Percentiles rank a stretch among this genome's conserved stretches.
Evolutionary conservation across 257 asterid genomes (phyloP).

Genomic region (Salvia hispanica): DNA sequence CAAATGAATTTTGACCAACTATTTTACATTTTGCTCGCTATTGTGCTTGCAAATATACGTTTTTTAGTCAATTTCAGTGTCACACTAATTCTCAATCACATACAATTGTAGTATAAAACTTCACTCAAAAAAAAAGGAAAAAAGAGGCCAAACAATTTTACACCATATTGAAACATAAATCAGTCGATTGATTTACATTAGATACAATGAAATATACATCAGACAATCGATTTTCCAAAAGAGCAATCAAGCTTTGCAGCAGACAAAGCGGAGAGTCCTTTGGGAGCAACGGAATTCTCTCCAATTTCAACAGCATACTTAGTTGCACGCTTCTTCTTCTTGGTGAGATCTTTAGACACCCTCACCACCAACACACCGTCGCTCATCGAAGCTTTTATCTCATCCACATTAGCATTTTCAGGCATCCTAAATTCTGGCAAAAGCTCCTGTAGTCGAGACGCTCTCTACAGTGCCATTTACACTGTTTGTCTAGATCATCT

Average conservation of each 20-base stretch:
- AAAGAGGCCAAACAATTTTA: too few relatives aligned
- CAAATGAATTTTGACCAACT: too few relatives aligned
- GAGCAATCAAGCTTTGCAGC: conserved; percentile 41
- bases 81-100: too few relatives aligned
- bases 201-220: background rate
- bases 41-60: too few relatives aligned
- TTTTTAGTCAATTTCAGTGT: too few relatives aligned
- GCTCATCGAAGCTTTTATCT: conserved; percentile 45
- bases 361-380: conserved; percentile 49
- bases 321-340: conserved; percentile 34
- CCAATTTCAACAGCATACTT: conserved; percentile 38
- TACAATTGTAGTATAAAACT: too few relatives aligned
- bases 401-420: conserved; percentile 43
- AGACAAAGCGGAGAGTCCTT: conserved; percentile 44
- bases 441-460: conserved; percentile 26
- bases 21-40: too few relatives aligned
- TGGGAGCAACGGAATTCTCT: conserved; percentile 29
- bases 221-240: too few relatives aligned
- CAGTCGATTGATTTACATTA: too few relatives aligned
- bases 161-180: too few relatives aligned
- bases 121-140: too few relatives aligned
- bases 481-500: conserved; percentile 3
- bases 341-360: conserved; percentile 41
- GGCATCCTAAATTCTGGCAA: conserved; percentile 44
- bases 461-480: conserved; percentile 48